A percentile compares a stretch with the other conserved stretches of the same genome.
Conservation (phyloP, 768 basidiomycete species). For the Lentinula boryana region DNA sequence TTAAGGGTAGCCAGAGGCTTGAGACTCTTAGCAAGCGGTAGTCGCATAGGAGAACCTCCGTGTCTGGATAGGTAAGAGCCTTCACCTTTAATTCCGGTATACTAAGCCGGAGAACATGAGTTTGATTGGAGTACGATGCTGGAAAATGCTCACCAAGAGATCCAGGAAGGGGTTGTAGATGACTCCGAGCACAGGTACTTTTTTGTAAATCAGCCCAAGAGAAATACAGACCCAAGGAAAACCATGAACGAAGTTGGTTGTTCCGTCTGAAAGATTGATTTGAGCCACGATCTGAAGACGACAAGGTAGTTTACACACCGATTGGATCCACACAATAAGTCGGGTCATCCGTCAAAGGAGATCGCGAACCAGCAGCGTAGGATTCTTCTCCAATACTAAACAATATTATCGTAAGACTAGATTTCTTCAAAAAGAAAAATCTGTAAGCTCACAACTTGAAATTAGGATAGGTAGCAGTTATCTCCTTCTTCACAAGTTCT, state of each 20-base stretch:
- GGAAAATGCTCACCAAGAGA: constrained; percentile 49
- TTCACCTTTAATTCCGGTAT: constrained; percentile 71
- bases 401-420: neutral
- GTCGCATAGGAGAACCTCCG: constrained; percentile 36
- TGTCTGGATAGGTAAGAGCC: constrained; percentile 71
- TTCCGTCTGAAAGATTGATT: constrained; percentile 53
- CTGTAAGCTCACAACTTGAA: constrained; percentile 73
- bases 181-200: constrained; percentile 81
- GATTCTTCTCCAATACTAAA: constrained; percentile 91
- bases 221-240: constrained; percentile 90
- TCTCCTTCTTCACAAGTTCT: constrained; percentile 68
- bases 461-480: constrained; percentile 58
- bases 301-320: constrained; percentile 35
- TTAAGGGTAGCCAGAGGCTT: constrained; percentile 64
- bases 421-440: neutral
- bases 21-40: constrained; percentile 58
- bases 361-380: constrained; percentile 67
- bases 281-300: neutral
- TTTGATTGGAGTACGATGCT: neutral
- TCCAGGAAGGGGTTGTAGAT: constrained; percentile 92
- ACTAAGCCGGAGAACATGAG: constrained; percentile 31
- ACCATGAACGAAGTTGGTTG: constrained; percentile 83
- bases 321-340: constrained; percentile 98
- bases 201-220: constrained; percentile 80
- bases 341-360: constrained; percentile 75